Base-by-base conservation (phyloP, 2,329 filamentous ascomycete genomes). In the Zasmidium angulare region DNA sequence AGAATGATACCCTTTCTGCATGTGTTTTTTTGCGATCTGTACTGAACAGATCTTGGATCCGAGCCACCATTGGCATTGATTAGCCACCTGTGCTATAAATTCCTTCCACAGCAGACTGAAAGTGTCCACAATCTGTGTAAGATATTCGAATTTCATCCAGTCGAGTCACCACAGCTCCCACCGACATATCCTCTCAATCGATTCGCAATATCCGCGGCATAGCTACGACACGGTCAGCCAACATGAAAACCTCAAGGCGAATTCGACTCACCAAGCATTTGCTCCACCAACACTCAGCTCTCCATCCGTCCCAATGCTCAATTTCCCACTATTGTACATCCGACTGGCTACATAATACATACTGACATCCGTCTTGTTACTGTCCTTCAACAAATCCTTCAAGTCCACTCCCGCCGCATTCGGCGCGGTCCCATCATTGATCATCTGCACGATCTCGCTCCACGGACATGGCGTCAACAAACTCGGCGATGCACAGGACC, bases 251-350 rank as follows among this genome's bases (percentile, higher is more conserved):
- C n/a, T 10, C 3, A 43, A 3, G n/a, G 3, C 36, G 36, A 14
- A 3, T 43, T 17, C 3, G 4, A 43, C 36, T 43, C 36, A 43
- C 36, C 36, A 43, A 43, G 26, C 26, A 19, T 29, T 58, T 14
- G 55, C 47, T 4, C 29, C 24, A 43, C 31, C 24, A 14, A 24
- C 49, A 53, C 11, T 23, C 40, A 48, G 23, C 24, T 52, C 49
- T 21, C 47, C 24, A 46, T 47, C 50, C 7, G 50, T 19, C 3
- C 24, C 24, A 12, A 52, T 36, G 21, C 24, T 36, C 49, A 46
- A 46, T 12, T 51, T 53, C 22, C 79, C 79, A n/a, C 75, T 78
- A 68, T 82, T 82, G 72, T 81, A 82, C 29, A 77, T 74, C 46
- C 79, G 72, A 20, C 78, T 76, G 0, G 75, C 79, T 54, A 69